Base-by-base conservation (phyloP, 1,284 basidiomycete genomes). In the Nidula niveotomentosa region DNA sequence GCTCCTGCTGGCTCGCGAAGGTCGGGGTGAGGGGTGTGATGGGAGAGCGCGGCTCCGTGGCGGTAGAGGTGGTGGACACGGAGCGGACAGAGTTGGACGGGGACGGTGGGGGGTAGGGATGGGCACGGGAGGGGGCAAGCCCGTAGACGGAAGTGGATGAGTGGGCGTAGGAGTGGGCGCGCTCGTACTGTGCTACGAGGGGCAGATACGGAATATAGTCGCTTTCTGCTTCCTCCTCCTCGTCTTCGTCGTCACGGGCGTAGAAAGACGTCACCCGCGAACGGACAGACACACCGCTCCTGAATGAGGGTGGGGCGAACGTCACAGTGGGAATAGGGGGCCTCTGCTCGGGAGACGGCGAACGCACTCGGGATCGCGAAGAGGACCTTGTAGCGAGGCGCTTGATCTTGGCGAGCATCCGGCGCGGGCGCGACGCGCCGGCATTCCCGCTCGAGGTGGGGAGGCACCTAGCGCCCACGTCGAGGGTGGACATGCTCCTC, bases 201-300 rank as follows among this genome's bases (percentile, higher is more conserved):
- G 58, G 58, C 6, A 60, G 13, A 13, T 58, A 61, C 10, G 60
- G 60, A 23, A 50, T 33, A 36, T 55, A 59, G 10, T 36, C 35
- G 17, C 18, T 23, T 30, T 30, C 30, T 30, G 30, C 30, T 6
- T 30, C 30, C 30, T 30, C 30, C 30, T 30, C 30, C 3, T 5
- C 23, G 30, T 30, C 30, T 30, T 30, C 30, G 5, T 30, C 30
- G 30, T 30, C 30, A 30, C 5, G 30, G 39, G 39, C 1, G 39
- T 41, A 13, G 15, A 17, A 41, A 13, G 39, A 13, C 39, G 15
- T 13, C 39, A 13, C 39, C 5, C 5, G 39, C 39, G 12, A 13
- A 41, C 12, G 13, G 12, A 41, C 39, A 8, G 39, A 41, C 39
- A 41, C 39, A 13, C 6, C 39, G 12, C 13, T 13, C 13, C 8